Evolutionary conservation across 257 asterid genomes (phyloP).

Genomic region (Przewalskia tangutica): DNA sequence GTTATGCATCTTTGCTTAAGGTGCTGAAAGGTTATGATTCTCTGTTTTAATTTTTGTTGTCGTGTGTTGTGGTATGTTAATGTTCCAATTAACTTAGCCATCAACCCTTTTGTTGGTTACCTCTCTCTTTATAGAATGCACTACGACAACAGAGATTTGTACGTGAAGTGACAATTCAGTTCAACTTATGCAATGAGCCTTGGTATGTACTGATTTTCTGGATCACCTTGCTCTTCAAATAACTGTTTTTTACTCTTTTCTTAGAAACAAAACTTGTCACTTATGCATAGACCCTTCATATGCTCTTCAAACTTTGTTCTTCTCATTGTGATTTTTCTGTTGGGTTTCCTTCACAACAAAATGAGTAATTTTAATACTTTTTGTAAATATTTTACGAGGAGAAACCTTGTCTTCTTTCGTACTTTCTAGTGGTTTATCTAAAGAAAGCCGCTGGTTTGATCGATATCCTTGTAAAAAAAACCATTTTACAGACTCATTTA

Average conservation of each 20-base stretch:
- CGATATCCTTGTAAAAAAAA: not conserved
- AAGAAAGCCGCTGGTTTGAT: not conserved
- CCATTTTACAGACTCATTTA: not conserved
- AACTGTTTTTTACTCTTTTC: not conserved
- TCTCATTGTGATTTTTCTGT: not conserved
- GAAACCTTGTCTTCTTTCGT: not conserved
- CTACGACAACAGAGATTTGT: constrained; percentile 84
- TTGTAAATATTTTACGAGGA: not conserved
- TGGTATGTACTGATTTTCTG: constrained; percentile 44
- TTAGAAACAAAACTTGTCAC: not conserved
- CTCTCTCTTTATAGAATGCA: constrained; percentile 51
- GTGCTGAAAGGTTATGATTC: not conserved
- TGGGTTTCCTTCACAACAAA: not conserved
- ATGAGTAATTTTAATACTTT: not conserved
- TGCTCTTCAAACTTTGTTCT: not conserved
- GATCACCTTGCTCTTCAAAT: not conserved
- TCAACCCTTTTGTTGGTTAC: not conserved
- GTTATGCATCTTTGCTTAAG: not conserved
- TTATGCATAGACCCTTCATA: not conserved
- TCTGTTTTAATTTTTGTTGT: not conserved
- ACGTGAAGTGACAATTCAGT: constrained; percentile 83
- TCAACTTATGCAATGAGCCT: constrained; percentile 95
- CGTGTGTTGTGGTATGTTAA: not conserved
- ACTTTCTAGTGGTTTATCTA: not conserved
- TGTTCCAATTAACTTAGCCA: not conserved